These are phyloP conservation scores for Cruciata laevipes DNA, from an alignment of 257 asterid species.

Conservation along the genomic window DNA sequence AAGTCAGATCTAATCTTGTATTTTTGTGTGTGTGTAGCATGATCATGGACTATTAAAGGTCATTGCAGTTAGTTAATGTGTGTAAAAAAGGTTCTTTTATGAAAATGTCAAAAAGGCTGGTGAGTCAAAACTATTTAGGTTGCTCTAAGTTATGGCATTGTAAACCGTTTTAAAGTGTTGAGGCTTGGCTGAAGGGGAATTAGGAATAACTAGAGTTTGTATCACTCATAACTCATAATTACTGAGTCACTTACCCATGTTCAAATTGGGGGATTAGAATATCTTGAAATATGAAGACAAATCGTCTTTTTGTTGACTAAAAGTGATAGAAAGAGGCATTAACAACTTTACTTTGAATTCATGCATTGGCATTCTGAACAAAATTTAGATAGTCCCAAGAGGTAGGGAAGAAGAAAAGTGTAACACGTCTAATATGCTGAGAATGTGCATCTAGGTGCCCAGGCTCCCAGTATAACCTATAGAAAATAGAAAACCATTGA, in stretches of 20 bases:
- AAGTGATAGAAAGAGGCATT: neutral
- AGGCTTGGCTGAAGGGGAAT: neutral
- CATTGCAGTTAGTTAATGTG: neutral
- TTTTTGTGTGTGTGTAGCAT: neutral
- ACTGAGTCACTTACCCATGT: neutral
- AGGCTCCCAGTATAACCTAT: neutral
- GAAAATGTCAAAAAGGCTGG: neutral
- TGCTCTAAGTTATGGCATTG: neutral
- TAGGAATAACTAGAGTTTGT: neutral
- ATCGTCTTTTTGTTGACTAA: neutral
- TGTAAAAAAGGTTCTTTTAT: neutral
- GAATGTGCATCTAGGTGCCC: neutral
- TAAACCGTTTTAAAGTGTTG: neutral
- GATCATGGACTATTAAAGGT: neutral
- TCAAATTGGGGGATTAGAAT: neutral
- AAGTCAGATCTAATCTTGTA: neutral
- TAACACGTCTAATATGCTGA: neutral
- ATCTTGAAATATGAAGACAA: neutral
- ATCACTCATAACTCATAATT: neutral
- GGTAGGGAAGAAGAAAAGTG: neutral
- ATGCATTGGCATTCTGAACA: neutral
- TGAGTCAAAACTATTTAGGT: no score
- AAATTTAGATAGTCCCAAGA: no score
- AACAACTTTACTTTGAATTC: no score
- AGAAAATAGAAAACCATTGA: neutral